Percentiles rank a stretch among this genome's conserved stretches.
Evolutionary conservation across 2,329 filamentous ascomycete genomes (phyloP).

Genomic region (Beauveria pseudobassiana): DNA sequence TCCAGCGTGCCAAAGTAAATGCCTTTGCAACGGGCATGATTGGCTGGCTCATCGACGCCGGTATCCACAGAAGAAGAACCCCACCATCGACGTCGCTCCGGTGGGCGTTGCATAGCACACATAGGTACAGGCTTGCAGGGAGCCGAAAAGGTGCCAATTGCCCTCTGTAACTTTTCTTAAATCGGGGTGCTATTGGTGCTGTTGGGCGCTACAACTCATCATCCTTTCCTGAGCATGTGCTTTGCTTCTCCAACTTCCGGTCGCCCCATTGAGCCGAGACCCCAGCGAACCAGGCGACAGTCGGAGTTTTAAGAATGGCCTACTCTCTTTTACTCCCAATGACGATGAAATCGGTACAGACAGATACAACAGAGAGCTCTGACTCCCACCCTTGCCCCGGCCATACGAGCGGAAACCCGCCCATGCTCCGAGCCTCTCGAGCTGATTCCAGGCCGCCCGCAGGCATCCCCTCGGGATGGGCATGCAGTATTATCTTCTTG

Average conservation of each 20-base stretch:
- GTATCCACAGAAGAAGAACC: not conserved
- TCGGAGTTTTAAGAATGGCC: not conserved
- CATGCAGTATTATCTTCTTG: constrained; percentile 11
- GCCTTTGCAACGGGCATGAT: not conserved
- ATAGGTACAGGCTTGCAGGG: not conserved
- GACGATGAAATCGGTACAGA: not conserved
- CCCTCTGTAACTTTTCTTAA: not conserved
- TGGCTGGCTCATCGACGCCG: not conserved
- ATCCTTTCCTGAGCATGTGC: constrained; percentile 5
- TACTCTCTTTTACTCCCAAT: not conserved
- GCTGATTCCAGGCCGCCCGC: not conserved
- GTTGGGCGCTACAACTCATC: not conserved
- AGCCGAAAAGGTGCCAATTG: not conserved
- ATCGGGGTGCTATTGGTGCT: no score
- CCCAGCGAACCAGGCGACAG: not conserved
- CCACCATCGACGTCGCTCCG: not conserved
- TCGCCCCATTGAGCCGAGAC: constrained; percentile 11
- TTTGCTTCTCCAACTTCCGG: constrained; percentile 3
- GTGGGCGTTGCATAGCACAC: not conserved
- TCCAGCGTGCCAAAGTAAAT: not conserved
- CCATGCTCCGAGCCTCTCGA: not conserved
- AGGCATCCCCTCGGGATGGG: not conserved
- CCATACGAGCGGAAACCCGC: constrained; percentile 9
- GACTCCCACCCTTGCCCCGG: not conserved
- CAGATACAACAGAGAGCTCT: not conserved